A percentile compares a stretch with the other conserved stretches of the same genome.
phyloP scores from a whole-genome alignment of 495 filamentous ascomycete genomes.

The Xylaria flabelliformis region DNA sequence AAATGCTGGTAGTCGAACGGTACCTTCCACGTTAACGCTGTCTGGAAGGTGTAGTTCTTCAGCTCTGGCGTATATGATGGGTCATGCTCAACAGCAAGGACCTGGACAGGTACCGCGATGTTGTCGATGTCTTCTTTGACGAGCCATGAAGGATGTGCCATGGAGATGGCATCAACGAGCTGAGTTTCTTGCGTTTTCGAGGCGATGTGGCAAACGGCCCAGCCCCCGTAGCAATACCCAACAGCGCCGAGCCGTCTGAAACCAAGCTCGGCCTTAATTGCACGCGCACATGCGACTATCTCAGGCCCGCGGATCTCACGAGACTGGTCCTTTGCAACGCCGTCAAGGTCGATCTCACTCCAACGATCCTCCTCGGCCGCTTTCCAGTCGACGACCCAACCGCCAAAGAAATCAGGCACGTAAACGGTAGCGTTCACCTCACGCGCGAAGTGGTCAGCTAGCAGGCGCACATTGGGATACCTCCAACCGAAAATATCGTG shows the following conservation, averaged over 20 bases:
- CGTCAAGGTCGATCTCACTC: neutral
- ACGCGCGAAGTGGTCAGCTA: conserved; percentile 62
- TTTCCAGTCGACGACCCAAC: conserved; percentile 41
- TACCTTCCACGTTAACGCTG: conserved; percentile 49
- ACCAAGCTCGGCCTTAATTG: conserved; percentile 41
- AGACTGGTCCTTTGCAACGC: conserved; percentile 46
- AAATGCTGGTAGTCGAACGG: conserved; percentile 65
- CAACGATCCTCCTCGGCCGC: conserved; percentile 38
- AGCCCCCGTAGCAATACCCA: conserved; percentile 67
- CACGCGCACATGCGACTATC: conserved; percentile 55
- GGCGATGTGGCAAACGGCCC: conserved; percentile 58
- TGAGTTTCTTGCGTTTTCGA: conserved; percentile 40
- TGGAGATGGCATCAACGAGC: conserved; percentile 62
- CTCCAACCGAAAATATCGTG: conserved; percentile 66
- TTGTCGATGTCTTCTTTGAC: conserved; percentile 57
- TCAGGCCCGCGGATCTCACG: conserved; percentile 58
- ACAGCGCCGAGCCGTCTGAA: conserved; percentile 57
- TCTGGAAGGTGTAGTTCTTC: conserved; percentile 52
- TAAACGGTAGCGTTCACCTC: conserved; percentile 59
- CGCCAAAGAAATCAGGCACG: conserved; percentile 62
- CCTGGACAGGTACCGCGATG: conserved; percentile 60
- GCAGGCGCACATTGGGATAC: conserved; percentile 59
- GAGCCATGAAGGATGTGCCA: conserved; percentile 59
- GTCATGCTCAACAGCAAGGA: conserved; percentile 64
- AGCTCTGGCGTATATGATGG: conserved; percentile 54